Percentiles rank a stretch among this genome's conserved stretches.
phyloP scores from a whole-genome alignment of 768 basidiomycete genomes.

The Leccinum incarnatum region DNA sequence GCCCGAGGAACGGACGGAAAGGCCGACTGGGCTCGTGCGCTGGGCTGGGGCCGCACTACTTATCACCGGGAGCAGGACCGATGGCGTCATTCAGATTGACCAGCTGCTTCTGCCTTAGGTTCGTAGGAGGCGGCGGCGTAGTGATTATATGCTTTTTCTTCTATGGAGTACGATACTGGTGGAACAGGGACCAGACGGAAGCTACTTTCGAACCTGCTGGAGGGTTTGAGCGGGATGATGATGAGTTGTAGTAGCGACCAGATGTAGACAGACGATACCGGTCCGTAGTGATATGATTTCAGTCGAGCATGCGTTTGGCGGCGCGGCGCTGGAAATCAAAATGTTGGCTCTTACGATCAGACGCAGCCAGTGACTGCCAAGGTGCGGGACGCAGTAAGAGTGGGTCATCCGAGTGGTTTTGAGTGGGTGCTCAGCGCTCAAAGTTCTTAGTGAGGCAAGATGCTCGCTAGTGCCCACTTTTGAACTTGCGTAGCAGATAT shows the following conservation, averaged over 20 bases:
- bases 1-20: constrained; percentile 63
- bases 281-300: neutral
- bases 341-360: too few species aligned
- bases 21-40: constrained; percentile 61
- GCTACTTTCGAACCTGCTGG: constrained; percentile 90
- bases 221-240: constrained; percentile 63
- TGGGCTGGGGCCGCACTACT: constrained; percentile 76
- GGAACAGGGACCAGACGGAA: constrained; percentile 74
- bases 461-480: too few species aligned
- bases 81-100: constrained; percentile 90
- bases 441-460: too few species aligned
- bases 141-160: constrained; percentile 66
- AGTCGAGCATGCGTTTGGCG: too few species aligned
- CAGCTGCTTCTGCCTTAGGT: constrained; percentile 77
- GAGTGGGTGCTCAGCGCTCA: too few species aligned
- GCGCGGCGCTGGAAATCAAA: too few species aligned
- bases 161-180: constrained; percentile 65
- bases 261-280: constrained; percentile 16
- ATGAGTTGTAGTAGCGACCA: constrained; percentile 28
- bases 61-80: constrained; percentile 58
- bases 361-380: too few species aligned
- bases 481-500: too few species aligned
- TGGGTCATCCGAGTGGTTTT: too few species aligned
- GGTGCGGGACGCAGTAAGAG: too few species aligned
- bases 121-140: constrained; percentile 58